Evolutionary conservation across 257 asterid genomes (phyloP).

Genomic region (Mentha longifolia): DNA sequence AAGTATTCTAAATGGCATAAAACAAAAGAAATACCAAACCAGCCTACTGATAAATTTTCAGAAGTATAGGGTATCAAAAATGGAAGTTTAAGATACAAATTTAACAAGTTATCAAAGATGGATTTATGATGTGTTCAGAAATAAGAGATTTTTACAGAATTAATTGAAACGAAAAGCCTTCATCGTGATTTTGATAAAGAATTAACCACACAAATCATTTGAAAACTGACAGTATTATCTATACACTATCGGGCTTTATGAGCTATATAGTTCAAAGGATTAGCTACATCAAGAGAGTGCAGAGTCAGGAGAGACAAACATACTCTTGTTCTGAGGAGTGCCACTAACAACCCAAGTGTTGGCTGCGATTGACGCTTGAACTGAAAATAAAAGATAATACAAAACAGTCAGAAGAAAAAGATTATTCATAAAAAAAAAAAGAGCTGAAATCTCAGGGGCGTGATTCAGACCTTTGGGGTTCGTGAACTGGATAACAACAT

Average conservation of each 20-base stretch:
- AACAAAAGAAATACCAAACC: not conserved
- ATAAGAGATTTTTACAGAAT: not conserved
- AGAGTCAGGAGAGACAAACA: slow-evolving; percentile 24
- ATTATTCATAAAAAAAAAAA: not conserved
- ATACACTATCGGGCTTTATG: not conserved
- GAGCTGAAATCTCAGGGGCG: not conserved
- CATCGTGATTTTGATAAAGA: not conserved
- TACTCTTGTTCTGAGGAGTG: slow-evolving; percentile 78
- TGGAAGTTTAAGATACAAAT: no score
- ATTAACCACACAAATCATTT: not conserved
- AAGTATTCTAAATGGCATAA: not conserved
- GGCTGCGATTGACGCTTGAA: slow-evolving; percentile 76
- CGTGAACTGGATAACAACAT: slow-evolving; percentile 62
- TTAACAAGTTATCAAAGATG: not conserved
- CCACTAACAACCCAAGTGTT: slow-evolving; percentile 83
- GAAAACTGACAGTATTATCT: not conserved
- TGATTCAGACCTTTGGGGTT: slow-evolving; percentile 59
- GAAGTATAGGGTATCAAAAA: not conserved
- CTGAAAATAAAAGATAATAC: slow-evolving; percentile 36
- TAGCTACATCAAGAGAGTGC: not conserved
- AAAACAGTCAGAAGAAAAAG: not conserved
- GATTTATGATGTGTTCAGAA: not conserved
- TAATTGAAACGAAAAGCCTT: not conserved
- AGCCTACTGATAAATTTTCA: no score
- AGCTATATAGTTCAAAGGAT: not conserved